Base-by-base conservation (phyloP, 768 basidiomycete genomes). In the Trametes cubensis region DNA sequence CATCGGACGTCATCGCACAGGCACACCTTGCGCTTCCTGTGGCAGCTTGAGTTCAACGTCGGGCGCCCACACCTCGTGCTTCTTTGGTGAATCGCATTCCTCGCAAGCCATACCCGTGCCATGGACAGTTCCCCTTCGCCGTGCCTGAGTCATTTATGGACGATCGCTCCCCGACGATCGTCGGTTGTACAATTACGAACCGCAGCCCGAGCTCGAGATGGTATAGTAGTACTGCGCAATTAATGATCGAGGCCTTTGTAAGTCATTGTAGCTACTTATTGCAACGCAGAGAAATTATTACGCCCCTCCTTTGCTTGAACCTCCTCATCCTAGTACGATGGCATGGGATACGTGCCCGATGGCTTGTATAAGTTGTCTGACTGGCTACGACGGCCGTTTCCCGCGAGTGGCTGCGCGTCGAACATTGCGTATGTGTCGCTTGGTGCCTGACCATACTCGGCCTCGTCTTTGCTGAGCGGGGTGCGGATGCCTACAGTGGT, bases 1-100 rank as follows among this genome's bases (percentile, higher is more conserved):
- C 64, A 5, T 54, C 44, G 26, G 63, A 57, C 20, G n/a, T 70
- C 30, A 64, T 70, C 52, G 68, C 55, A 38, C 56, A 65, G 46
- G 64, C 64, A 26, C 60, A 46, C 28, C 21, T 53, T 20, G 55
- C 55, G 50, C 60, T 65, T 34, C 34, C 34, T 34, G 11, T 11
- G 38, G 25, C 63, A 15, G 26, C 39, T 21, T 61, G 47, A 55
- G 5, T 45, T 25, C 21, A 23, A 11, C 30, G 7, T 8, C 39
- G 34, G 14, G 11, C 21, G 13, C 38, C 7, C 40, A 42, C 26
- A 25, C 41, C 34, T 10, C 34, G 6, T 34, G 34, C 34, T 11
- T 11, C 34, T 34, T 34, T 34, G 34, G 34, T 34, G 34, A 34
- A 34, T 34, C 34, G 5, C 10, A 34, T 11, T 34, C 10, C 34